Evolutionary conservation across 495 filamentous ascomycete genomes (phyloP).

Genomic region (Aspergillus egyptiacus): DNA sequence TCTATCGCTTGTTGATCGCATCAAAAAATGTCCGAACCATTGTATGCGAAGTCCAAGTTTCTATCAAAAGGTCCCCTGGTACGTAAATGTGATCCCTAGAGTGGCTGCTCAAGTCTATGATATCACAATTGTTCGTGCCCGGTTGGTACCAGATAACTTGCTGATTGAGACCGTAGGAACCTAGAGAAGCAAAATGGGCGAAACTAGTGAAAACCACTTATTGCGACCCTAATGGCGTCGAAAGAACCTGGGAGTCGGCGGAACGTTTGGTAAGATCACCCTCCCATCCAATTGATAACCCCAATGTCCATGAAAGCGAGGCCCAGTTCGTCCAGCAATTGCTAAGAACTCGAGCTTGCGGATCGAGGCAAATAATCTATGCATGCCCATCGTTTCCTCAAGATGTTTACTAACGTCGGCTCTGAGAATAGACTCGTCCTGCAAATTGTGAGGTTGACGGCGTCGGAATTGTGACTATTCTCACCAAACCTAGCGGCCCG

Average conservation of each 20-base stretch:
- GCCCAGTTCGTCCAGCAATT: background rate
- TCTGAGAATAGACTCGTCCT: slow-evolving; percentile 51
- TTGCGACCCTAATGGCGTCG: slow-evolving; percentile 59
- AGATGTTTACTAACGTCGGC: slow-evolving; percentile 6
- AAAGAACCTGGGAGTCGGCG: slow-evolving; percentile 75
- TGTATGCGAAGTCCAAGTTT: slow-evolving; percentile 12
- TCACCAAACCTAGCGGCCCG: slow-evolving; percentile 64
- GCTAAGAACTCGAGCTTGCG: background rate
- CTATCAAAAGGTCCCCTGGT: slow-evolving; percentile 20
- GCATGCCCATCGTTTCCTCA: background rate
- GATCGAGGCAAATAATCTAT: background rate
- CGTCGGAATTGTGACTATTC: slow-evolving; percentile 83
- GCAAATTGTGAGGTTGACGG: slow-evolving; percentile 69
- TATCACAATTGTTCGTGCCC: too few species aligned
- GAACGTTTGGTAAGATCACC: slow-evolving; percentile 50
- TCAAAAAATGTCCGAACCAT: slow-evolving; percentile 10
- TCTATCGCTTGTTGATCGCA: background rate
- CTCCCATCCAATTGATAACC: too few species aligned
- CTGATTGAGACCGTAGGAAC: slow-evolving; percentile 28
- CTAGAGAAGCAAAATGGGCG: slow-evolving; percentile 66
- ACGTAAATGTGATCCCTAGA: background rate
- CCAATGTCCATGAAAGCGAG: background rate
- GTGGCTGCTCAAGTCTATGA: too few species aligned
- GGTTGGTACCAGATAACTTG: background rate
- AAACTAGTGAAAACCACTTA: slow-evolving; percentile 68